Evolutionary conservation across 805 yeast species (phyloP).

Genomic region (Barnettozyma pratensis): DNA sequence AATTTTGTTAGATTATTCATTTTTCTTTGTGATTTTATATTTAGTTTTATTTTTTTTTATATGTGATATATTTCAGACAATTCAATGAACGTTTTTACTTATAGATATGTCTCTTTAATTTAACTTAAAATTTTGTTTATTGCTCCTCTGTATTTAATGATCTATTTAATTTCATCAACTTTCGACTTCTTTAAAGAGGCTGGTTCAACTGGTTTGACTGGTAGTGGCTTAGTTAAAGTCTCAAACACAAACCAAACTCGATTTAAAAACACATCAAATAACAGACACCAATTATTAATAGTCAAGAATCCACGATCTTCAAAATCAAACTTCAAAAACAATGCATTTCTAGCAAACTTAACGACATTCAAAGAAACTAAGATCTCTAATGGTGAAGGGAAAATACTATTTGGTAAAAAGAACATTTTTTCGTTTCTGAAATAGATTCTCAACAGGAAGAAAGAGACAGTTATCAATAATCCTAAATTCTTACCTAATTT

Average conservation of each 20-base stretch:
- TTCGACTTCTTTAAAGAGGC: not conserved
- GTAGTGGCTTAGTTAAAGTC: not conserved
- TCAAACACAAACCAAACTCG: conserved; percentile 1
- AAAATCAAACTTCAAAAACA: conserved; percentile 3
- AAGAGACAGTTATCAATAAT: not conserved
- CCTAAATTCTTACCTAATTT: conserved; percentile 26
- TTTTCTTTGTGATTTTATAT: too few relatives aligned
- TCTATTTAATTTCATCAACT: too few relatives aligned
- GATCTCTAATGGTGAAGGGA: conserved; percentile 55
- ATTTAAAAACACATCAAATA: conserved; percentile 1
- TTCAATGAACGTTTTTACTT: too few relatives aligned
- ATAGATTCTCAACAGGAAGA: conserved; percentile 36
- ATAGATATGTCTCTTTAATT: too few relatives aligned
- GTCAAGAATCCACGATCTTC: conserved; percentile 4
- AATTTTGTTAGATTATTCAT: too few relatives aligned
- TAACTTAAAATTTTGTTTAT: too few relatives aligned
- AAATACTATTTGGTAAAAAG: conserved; percentile 50
- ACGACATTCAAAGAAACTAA: conserved; percentile 38
- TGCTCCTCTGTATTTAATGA: too few relatives aligned
- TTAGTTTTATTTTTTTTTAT: too few relatives aligned
- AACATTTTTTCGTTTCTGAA: conserved; percentile 51
- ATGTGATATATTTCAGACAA: too few relatives aligned
- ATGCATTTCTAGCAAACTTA: conserved; percentile 1
- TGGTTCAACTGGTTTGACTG: not conserved
- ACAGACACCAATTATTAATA: conserved; percentile 4